These are phyloP conservation scores for Pythium aphanidermatum DNA, from an alignment of 352 stramenopile species.

Conservation along the genomic window DNA sequence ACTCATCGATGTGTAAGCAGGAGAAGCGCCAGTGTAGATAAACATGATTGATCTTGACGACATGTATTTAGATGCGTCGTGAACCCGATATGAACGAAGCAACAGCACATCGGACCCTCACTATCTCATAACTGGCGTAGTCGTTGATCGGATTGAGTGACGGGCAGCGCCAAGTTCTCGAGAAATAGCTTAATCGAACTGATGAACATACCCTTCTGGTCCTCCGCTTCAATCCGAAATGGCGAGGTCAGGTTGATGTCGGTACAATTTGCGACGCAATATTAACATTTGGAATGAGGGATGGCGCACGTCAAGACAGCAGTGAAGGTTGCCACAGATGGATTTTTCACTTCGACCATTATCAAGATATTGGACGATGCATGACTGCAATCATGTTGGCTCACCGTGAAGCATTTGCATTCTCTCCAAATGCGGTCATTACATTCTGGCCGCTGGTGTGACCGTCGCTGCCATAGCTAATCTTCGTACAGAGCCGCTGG, in stretches of 20 bases:
- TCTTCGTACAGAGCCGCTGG: constrained; percentile 10
- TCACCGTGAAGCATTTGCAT: constrained; percentile 10
- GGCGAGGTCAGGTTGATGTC: constrained; percentile 6
- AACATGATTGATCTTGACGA: too few relatives aligned
- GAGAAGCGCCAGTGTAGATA: too few relatives aligned
- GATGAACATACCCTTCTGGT: constrained; percentile 11
- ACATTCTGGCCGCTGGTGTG: constrained; percentile 1
- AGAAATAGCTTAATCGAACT: constrained; percentile 11
- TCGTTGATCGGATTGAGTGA: constrained; percentile 10
- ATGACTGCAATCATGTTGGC: constrained; percentile 1
- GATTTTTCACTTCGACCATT: constrained; percentile 13
- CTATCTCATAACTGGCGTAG: constrained; percentile 7
- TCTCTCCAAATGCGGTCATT: constrained; percentile 7
- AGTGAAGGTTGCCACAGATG: constrained; percentile 9
- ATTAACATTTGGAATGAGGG: constrained; percentile 12
- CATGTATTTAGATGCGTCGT: too few relatives aligned
- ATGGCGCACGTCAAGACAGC: constrained; percentile 4
- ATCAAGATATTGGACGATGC: constrained; percentile 12
- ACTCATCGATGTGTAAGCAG: too few relatives aligned
- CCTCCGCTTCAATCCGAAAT: constrained; percentile 10
- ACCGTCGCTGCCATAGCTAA: constrained; percentile 11
- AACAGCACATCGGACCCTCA: constrained; percentile 8
- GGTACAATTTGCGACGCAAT: constrained; percentile 11
- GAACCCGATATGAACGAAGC: too few relatives aligned
- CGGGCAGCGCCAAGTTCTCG: constrained; percentile 10